A percentile compares a stretch with the other conserved stretches of the same genome.
Conservation (phyloP, 495 filamentous ascomycete genomes). For the Neurospora terricola region DNA sequence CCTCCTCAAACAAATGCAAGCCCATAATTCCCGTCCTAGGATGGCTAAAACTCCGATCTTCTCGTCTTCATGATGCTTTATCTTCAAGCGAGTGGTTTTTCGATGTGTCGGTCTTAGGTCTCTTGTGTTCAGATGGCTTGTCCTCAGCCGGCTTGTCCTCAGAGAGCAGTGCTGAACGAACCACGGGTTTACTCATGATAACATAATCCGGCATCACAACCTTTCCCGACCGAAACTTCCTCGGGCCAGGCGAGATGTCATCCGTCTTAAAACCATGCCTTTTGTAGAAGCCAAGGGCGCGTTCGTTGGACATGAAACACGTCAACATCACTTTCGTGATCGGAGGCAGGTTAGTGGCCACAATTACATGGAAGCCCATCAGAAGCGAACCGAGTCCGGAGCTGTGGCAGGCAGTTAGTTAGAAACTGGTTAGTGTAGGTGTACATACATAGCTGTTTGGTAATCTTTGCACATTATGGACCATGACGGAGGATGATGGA, state of each 20-base stretch:
- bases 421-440: not conserved
- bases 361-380: constrained; percentile 32
- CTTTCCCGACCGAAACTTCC: constrained; percentile 53
- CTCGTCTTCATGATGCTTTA: not conserved
- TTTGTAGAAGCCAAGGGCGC: constrained; percentile 55
- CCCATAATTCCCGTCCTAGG: not conserved
- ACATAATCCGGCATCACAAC: constrained; percentile 56
- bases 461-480: not conserved
- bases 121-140: not conserved
- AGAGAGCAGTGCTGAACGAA: not conserved
- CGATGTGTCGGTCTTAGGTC: not conserved
- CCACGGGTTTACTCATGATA: constrained; percentile 57
- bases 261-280: constrained; percentile 58
- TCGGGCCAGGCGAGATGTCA: constrained; percentile 53
- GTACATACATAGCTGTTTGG: not conserved
- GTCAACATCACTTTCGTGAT: constrained; percentile 78
- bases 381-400: constrained; percentile 36
- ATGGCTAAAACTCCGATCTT: not conserved
- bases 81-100: not conserved
- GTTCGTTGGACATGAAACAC: constrained; percentile 58
- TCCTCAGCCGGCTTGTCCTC: not conserved
- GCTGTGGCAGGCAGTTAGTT: constrained; percentile 14
- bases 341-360: constrained; percentile 35
- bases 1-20: not conserved
- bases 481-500: not conserved